Evolutionary conservation across 768 basidiomycete genomes (phyloP).

Genomic region (Auricularia heimuer): DNA sequence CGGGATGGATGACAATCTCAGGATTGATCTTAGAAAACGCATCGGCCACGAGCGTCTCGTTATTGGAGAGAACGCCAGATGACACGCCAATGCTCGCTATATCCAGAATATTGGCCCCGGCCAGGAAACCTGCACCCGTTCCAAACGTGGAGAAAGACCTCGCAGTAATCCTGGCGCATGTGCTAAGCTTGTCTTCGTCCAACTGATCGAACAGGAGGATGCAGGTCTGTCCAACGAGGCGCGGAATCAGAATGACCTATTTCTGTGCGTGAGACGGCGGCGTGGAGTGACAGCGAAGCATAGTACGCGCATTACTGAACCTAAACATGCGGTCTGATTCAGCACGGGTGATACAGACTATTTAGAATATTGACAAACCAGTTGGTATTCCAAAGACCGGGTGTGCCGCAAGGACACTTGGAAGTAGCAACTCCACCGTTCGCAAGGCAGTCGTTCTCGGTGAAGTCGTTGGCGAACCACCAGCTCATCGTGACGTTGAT

Average conservation of each 20-base stretch:
- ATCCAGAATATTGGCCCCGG: conserved; percentile 59
- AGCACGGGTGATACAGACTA: not conserved
- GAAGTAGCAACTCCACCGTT: conserved; percentile 35
- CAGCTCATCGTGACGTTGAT: conserved; percentile 44
- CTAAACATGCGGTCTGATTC: not conserved
- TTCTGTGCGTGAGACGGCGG: conserved; percentile 14
- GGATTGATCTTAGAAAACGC: conserved; percentile 42
- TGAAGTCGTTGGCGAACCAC: conserved; percentile 57
- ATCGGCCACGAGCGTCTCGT: conserved; percentile 33
- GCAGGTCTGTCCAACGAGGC: conserved; percentile 46
- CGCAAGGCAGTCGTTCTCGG: conserved; percentile 42
- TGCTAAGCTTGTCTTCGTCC: conserved; percentile 28
- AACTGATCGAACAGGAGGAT: conserved; percentile 43
- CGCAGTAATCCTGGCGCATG: conserved; percentile 40
- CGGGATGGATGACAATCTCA: conserved; percentile 42
- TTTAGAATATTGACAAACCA: conserved; percentile 49
- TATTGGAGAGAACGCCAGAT: conserved; percentile 24
- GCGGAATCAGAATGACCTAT: conserved; percentile 49
- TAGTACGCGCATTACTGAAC: not conserved
- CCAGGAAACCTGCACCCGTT: conserved; percentile 38
- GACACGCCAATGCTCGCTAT: conserved; percentile 55
- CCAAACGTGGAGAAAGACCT: conserved; percentile 43
- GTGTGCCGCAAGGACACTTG: conserved; percentile 45
- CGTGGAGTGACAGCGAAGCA: not conserved
- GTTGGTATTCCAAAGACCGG: conserved; percentile 50